These are phyloP conservation scores for Zygotorulaspora danielsina DNA, from an alignment of 805 yeast genomes.

Conservation along the genomic window DNA sequence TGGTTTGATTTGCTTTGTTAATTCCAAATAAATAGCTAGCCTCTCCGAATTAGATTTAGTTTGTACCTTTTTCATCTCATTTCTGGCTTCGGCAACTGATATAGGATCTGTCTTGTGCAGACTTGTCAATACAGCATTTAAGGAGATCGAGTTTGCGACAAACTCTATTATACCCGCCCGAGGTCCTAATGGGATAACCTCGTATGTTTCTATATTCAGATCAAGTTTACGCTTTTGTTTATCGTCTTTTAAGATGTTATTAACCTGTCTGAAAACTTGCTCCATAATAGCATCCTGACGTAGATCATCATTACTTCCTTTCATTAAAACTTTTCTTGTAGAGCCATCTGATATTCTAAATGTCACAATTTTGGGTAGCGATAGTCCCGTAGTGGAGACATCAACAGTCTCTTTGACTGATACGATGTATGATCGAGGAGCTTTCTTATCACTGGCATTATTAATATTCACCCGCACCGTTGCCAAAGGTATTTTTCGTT, in stretches of 20 bases:
- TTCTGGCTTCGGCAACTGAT: constrained; percentile 55
- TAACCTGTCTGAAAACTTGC: constrained; percentile 88
- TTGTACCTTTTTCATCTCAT: constrained; percentile 57
- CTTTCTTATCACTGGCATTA: constrained; percentile 43
- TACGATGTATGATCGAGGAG: constrained; percentile 44
- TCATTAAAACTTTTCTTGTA: constrained; percentile 57
- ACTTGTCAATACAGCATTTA: constrained; percentile 62
- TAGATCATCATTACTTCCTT: constrained; percentile 86
- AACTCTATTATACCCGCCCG: constrained; percentile 85
- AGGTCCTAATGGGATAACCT: constrained; percentile 86
- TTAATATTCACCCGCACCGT: constrained; percentile 46
- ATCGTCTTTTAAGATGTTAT: constrained; percentile 54
- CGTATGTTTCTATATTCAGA: constrained; percentile 72
- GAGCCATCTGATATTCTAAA: constrained; percentile 56
- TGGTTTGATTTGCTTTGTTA: constrained; percentile 56
- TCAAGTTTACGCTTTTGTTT: constrained; percentile 52
- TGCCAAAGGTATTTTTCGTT: constrained; percentile 59
- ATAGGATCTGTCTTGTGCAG: constrained; percentile 55
- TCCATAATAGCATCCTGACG: constrained; percentile 97
- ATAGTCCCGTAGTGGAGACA: constrained; percentile 79
- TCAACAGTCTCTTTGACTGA: constrained; percentile 44
- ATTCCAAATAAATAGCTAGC: constrained; percentile 42
- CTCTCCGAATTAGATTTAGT: constrained; percentile 42
- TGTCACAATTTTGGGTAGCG: constrained; percentile 76
- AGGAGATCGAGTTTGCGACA: constrained; percentile 69